Base-by-base conservation (phyloP, 164 flowering plant genomes). In the Santalum album region DNA sequence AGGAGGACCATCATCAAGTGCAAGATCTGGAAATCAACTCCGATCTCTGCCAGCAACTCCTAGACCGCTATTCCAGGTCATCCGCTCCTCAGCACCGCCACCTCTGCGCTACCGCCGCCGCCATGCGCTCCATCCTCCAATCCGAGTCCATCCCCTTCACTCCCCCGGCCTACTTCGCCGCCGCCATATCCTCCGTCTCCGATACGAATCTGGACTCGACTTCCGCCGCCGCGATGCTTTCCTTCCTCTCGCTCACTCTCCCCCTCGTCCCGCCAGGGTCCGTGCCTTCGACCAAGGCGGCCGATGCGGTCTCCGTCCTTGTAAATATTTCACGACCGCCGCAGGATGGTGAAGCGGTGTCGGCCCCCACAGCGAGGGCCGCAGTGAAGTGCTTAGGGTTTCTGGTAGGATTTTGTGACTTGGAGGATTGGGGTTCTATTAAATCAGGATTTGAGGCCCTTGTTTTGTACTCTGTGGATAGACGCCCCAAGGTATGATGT, bases 41-140 rank as follows among this genome's bases (percentile, higher is more conserved):
- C 26, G 98, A 91, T 69, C 58, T 91, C 32, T 86, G 87, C 72
- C 70, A 77, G 16, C 82, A 69, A 47, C 72, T 91, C 49, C 70
- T 84, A 64, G 66, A 64, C 56, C 96, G 98, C 7, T 91, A 86
- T 74, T 59, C 72, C 56, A 72, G 77, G 34, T 92, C 98, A 55
- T 59, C 86, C n/a, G 88, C 98, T 19, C 60, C 80, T 6, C 98
- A 88, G 54, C 98, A 92, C 78, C 84, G 84, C 65, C 96, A 92
- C 64, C 94, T 92, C 55, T 65, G 81, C 67, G 98, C 96, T 49
- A 74, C 95, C 51, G 89, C 96, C 43, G 83, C 81, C 57, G 94
- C 96, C 61, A 72, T 82, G 63, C 86, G 81, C 53, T 68, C 90
- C 23, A 72, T 88, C 40, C 75, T 88, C 47, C 53, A 58, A 14